Evolutionary conservation across 208 protist species (phyloP), one percentile per base, ranked within the genome.

Genomic region (Acanthamoeba triangularis): DNA sequence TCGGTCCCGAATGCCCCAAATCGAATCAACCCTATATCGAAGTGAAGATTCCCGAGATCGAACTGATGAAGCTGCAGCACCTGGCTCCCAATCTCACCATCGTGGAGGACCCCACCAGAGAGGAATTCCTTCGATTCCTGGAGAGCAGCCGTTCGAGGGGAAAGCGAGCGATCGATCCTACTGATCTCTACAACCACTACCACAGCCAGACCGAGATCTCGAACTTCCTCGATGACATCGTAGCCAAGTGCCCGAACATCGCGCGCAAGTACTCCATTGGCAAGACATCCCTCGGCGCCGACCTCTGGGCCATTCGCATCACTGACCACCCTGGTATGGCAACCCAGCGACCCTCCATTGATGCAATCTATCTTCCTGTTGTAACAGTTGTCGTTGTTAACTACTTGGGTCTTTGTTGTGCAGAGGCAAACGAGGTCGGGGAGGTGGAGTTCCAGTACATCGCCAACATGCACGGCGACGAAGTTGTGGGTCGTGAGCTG

Each of bases 401-500:
- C 35, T 61, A 3, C 25, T 30, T 35, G 1, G 11, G 1, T n/a
- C n/a, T 35, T 13, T 25, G n/a, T 35, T 72, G 63, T 11, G 11
- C 61, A 91, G 85, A 44, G 0, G 30, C 20, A 14, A 76, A 85
- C 91, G 69, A 94, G 25, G 63, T 54, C n/a, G 47, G 47, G 44
- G 69, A 94, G 91, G 25, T 44, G 16, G 91, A 80, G 37, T 20
- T 94, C 33, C 44, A 69, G 91, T 92, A 92, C 80, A 92, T 92
- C 20, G 93, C 47, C 30, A 95, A 95, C 69, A 95, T 95, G 78
- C 93, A 95, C 80, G 93, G 93, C 47, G 93, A 95, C 59, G 93
- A 95, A 52, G 44, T 78, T 13, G 82, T 95, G 23, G 93, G 93
- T 49, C 74, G 93, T 52, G 80, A 95, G 93, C 11, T 95, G 59